Evolutionary conservation across 2,329 filamentous ascomycete species (phyloP).

Genomic region (Pyrenophora seminiperda): DNA sequence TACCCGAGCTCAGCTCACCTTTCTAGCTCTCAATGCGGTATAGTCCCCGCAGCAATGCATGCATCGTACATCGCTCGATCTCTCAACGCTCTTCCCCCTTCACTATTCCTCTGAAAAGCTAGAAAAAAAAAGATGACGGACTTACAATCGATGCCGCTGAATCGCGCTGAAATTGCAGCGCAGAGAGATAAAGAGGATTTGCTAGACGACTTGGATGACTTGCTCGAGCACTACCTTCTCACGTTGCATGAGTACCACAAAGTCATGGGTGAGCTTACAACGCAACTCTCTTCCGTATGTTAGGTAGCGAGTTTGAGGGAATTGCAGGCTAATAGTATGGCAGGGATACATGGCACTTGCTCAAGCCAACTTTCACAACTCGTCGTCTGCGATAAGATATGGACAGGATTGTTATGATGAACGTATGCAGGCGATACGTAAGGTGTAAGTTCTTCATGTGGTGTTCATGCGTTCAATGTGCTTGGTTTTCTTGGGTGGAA

Average conservation of each 20-base stretch:
- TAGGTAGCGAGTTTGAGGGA: background rate
- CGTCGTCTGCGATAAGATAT: conserved; percentile 66
- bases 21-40: conserved; percentile 22
- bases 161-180: background rate
- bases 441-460: conserved; percentile 47
- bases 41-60: conserved; percentile 19
- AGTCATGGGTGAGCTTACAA: conserved; percentile 61
- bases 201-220: conserved; percentile 60
- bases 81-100: background rate
- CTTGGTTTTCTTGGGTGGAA: too few species aligned
- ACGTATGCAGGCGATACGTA: conserved; percentile 68
- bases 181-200: conserved; percentile 32
- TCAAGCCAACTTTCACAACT: conserved; percentile 75
- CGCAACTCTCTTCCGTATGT: conserved; percentile 60
- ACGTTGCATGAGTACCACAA: conserved; percentile 70
- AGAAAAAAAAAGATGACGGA: conserved; percentile 17
- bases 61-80: conserved; percentile 2
- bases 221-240: conserved; percentile 68
- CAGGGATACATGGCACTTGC: conserved; percentile 62
- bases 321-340: background rate
- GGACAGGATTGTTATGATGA: conserved; percentile 74
- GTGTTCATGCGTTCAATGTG: background rate
- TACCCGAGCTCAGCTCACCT: conserved; percentile 10
- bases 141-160: background rate
- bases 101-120: background rate